Base-by-base conservation (phyloP, 768 basidiomycete genomes). In the Leccinum barrowsii region DNA sequence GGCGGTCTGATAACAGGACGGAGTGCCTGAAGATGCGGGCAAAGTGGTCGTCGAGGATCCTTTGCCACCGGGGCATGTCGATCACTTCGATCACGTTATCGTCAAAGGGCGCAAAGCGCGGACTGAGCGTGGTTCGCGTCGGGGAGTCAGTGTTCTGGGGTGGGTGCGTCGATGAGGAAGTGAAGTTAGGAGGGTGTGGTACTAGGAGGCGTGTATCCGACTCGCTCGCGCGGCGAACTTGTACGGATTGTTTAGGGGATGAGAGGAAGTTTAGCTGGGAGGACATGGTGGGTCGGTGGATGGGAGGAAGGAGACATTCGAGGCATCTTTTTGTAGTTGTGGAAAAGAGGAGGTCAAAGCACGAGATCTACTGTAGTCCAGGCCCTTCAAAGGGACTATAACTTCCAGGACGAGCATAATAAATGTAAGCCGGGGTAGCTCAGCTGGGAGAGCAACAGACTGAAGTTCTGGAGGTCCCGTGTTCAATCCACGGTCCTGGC, bases 371-470 rank as follows among this genome's bases (percentile, higher is more conserved):
- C 1, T 49, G 15, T 30, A 30, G 17, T 49, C 47, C 2, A 4
- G 24, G 4, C 13, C 10, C 7, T 10, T 4, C n/a, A 17, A n/a
- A 50, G n/a, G 22, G 50, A 19, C 15, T 6, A 8, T 53, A 3
- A 1, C 4, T 7, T 12, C 17, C 42, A 1, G 13, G 13, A 59
- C 1, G 6, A 13, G 2, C 0, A n/a, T 0, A 0, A 8, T 4
- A 1, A 21, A 2, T 3, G 19, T 59, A 55, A 55, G 82, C 81
- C 82, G 80, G 78, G 80, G 75, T 85, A 85, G 83, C 83, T 85
- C 83, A 85, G 82, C 78, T 84, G 83, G 83, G 83, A 85, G 83
- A 84, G 83, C 83, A 83, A 80, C 79, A 84, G 83, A 84, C 83
- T 85, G 83, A 85, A 85, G 82, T 73, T 80, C 76, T 80, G 74